phyloP scores from a whole-genome alignment of 2,329 filamentous ascomycete genomes.

The Apiospora arundinis region DNA sequence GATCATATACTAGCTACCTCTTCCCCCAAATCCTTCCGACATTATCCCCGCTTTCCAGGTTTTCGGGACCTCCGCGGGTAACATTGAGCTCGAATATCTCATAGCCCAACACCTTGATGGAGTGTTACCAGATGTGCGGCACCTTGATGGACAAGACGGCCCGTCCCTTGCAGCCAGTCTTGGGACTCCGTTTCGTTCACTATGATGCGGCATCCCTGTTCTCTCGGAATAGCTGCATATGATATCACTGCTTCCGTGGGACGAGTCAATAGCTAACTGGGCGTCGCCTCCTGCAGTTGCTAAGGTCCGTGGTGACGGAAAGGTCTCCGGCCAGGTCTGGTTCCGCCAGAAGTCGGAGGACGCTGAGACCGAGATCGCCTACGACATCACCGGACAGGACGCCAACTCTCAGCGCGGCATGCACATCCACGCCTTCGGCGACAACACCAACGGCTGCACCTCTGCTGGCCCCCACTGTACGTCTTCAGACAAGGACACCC shows the following conservation, averaged over 20 bases:
- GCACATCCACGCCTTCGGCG: constrained; percentile 98
- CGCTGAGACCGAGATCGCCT: constrained; percentile 83
- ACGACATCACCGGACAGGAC: constrained; percentile 92
- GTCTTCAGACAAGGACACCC: constrained; percentile 41
- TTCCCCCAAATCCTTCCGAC: background rate
- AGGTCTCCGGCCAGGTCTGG: constrained; percentile 89
- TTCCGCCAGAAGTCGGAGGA: constrained; percentile 92
- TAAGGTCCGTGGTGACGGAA: constrained; percentile 97
- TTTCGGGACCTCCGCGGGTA: constrained; percentile 46
- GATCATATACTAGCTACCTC: background rate
- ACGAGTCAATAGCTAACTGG: constrained; percentile 35
- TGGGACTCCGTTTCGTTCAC: background rate
- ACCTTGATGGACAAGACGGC: constrained; percentile 38
- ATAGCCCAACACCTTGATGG: constrained; percentile 53
- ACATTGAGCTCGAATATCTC: constrained; percentile 64
- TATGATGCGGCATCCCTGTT: constrained; percentile 31
- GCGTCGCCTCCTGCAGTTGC: constrained; percentile 67
- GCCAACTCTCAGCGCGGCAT: constrained; percentile 96
- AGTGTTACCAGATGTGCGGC: constrained; percentile 31
- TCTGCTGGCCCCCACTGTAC: constrained; percentile 96
- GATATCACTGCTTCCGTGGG: background rate
- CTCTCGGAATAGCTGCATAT: background rate
- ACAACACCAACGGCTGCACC: constrained; percentile 99
- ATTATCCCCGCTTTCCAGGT: constrained; percentile 28
- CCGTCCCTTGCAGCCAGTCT: constrained; percentile 13